phyloP scores from a whole-genome alignment of 495 filamentous ascomycete genomes.

The Aspergillus panamensis region DNA sequence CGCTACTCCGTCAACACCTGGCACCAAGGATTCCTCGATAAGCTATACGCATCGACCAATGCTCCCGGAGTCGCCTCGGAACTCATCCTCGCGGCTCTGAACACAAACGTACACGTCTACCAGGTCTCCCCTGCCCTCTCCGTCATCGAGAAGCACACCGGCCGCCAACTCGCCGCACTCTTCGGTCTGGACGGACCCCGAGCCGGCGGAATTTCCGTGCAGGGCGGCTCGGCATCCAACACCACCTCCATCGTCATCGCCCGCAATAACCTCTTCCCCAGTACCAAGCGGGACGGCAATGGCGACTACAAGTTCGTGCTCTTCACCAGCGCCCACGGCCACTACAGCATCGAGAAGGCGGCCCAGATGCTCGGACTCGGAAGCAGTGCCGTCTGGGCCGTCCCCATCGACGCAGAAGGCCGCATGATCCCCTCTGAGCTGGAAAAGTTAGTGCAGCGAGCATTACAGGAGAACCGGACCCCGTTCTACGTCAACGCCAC shows the following conservation, averaged over 20 bases:
- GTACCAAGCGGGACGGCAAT: conserved; percentile 69
- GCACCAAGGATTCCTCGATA: conserved; percentile 93
- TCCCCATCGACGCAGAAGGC: conserved; percentile 68
- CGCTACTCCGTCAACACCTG: conserved; percentile 91
- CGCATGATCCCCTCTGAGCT: conserved; percentile 67
- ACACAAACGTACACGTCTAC: conserved; percentile 89
- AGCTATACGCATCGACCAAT: conserved; percentile 83
- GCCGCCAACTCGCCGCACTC: conserved; percentile 62
- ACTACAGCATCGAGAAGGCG: conserved; percentile 94
- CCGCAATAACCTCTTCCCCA: conserved; percentile 77
- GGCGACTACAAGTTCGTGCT: conserved; percentile 62
- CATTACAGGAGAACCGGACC: conserved; percentile 61
- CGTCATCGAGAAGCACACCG: conserved; percentile 76
- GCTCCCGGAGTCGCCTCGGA: conserved; percentile 81
- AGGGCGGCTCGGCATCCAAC: conserved; percentile 83
- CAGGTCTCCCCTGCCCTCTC: conserved; percentile 87
- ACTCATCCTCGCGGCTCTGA: conserved; percentile 73
- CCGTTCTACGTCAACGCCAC: conserved; percentile 96
- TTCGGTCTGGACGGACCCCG: conserved; percentile 72
- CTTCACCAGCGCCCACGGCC: conserved; percentile 86
- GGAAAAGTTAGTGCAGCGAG: conserved; percentile 53
- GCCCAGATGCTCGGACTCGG: conserved; percentile 84
- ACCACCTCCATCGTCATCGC: conserved; percentile 85
- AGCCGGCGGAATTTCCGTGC: conserved; percentile 82
- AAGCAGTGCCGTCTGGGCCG: conserved; percentile 63